Percentiles rank a stretch among this genome's conserved stretches.
Evolutionary conservation across 2,329 filamentous ascomycete species (phyloP).

Genomic region (Sporothrix mexicana): DNA sequence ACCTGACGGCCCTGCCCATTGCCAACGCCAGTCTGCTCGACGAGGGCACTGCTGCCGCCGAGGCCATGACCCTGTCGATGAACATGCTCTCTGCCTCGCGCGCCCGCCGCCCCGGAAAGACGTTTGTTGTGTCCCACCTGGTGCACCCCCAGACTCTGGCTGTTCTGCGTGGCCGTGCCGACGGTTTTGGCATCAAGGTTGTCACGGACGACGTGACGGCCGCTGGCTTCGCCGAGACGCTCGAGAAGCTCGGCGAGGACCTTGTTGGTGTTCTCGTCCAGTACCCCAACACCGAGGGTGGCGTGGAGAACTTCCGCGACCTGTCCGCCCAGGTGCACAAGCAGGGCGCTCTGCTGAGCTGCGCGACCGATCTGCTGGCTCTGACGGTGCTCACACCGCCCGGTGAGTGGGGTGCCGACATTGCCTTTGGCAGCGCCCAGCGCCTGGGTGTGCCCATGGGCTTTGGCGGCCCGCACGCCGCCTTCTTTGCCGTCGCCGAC

Average conservation of each 20-base stretch:
- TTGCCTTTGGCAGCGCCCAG: slow-evolving; percentile 92
- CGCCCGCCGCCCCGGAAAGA: slow-evolving; percentile 76
- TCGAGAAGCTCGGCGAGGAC: slow-evolving; percentile 78
- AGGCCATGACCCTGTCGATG: slow-evolving; percentile 93
- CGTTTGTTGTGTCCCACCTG: slow-evolving; percentile 80
- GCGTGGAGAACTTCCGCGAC: slow-evolving; percentile 73
- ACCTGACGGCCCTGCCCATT: slow-evolving; percentile 84
- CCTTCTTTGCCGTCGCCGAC: slow-evolving; percentile 91
- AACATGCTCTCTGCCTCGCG: slow-evolving; percentile 73
- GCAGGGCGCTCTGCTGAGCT: slow-evolving; percentile 79
- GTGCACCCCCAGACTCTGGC: slow-evolving; percentile 86
- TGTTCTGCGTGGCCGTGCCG: slow-evolving; percentile 82
- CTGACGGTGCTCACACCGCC: slow-evolving; percentile 87
- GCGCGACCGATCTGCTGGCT: slow-evolving; percentile 87
- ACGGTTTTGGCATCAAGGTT: slow-evolving; percentile 88
- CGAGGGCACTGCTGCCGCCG: slow-evolving; percentile 88
- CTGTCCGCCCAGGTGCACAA: slow-evolving; percentile 80
- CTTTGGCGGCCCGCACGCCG: slow-evolving; percentile 92
- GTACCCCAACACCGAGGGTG: slow-evolving; percentile 89
- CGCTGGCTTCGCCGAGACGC: slow-evolving; percentile 62
- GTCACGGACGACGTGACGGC: slow-evolving; percentile 73
- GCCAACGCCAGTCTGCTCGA: slow-evolving; percentile 91
- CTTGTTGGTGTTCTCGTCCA: slow-evolving; percentile 91
- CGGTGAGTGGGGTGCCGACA: slow-evolving; percentile 92
- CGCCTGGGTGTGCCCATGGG: slow-evolving; percentile 90